These are phyloP conservation scores for Rhizopogon vinicolor DNA, from an alignment of 768 basidiomycete species.

Conservation along the genomic window DNA sequence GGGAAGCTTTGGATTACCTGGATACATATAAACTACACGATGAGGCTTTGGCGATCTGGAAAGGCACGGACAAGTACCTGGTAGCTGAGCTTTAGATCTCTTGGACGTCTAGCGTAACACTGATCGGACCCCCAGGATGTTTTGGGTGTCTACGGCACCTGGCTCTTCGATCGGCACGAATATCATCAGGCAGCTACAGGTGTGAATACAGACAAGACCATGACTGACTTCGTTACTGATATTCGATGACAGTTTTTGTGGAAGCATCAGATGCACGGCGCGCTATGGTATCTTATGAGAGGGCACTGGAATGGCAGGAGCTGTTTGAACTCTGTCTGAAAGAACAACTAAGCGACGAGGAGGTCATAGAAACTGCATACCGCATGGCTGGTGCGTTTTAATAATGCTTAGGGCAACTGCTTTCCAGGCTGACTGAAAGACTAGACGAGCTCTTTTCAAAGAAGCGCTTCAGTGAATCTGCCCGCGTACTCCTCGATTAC, in stretches of 20 bases:
- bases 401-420: neutral
- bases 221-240: neutral
- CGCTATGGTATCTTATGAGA: slow-evolving; percentile 86
- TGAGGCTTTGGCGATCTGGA: slow-evolving; percentile 72
- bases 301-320: slow-evolving; percentile 86
- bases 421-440: slow-evolving; percentile 6
- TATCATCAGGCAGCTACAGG: slow-evolving; percentile 82
- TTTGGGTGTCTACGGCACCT: slow-evolving; percentile 75
- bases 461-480: slow-evolving; percentile 78
- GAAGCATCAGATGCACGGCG: slow-evolving; percentile 61
- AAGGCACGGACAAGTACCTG: slow-evolving; percentile 53
- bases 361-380: slow-evolving; percentile 62
- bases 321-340: slow-evolving; percentile 75
- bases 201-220: slow-evolving; percentile 23
- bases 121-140: slow-evolving; percentile 44
- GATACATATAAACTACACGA: slow-evolving; percentile 75
- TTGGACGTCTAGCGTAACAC: neutral
- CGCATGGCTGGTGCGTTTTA: slow-evolving; percentile 68
- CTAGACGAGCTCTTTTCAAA: slow-evolving; percentile 80
- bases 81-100: slow-evolving; percentile 32
- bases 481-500: slow-evolving; percentile 81
- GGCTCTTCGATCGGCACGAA: slow-evolving; percentile 81
- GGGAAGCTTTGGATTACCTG: slow-evolving; percentile 76
- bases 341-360: slow-evolving; percentile 45
- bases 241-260: slow-evolving; percentile 54